Base-by-base conservation (phyloP, 2,329 filamentous ascomycete species). In the Proliferodiscus dingleyae region DNA sequence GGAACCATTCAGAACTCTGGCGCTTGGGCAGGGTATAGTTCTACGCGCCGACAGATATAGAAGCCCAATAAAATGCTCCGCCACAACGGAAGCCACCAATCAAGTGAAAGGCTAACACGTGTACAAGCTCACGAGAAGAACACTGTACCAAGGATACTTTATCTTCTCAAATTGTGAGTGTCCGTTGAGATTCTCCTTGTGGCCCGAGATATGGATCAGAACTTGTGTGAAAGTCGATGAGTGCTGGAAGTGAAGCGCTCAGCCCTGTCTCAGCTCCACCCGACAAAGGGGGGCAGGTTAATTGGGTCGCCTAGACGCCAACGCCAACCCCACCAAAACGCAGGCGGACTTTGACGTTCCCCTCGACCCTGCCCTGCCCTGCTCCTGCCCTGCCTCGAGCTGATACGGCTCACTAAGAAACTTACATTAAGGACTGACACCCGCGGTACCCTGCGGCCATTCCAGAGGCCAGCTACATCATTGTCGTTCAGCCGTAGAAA, bases 361-460 rank as follows among this genome's bases (percentile, higher is more conserved):
- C 28, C 37, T 36, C 38, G 15, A n/a, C n/a, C n/a, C n/a, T n/a
- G n/a, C 24, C 24, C 24, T 6, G 6, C 24, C 24, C 6, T 26
- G 24, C 24, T 11, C 24, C 24, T 26, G n/a, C n/a, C n/a, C 24
- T 6, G 13, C 24, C 8, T 29, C 22, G 37, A 46, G 44, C 44
- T 46, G 44, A 46, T 34, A 30, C 18, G n/a, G 28, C 19, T 23
- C 34, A 18, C n/a, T 19, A 18, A 33, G 44, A 33, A 46, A 45
- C 42, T 44, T 41, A 47, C 37, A 37, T 41, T 43, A 49, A 52
- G 41, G 50, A 46, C 50, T 52, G 44, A 52, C 50, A 23, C 28
- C 32, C 29, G 19, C 30, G 26, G 23, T 38, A 32, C 37, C 26
- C 41, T 40, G 29, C 44, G 46, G 41, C 33, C 41, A 39, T 24